These are phyloP conservation scores for Skeletonema tropicum DNA, from an alignment of 108 stramenopile species.

Conservation along the genomic window DNA sequence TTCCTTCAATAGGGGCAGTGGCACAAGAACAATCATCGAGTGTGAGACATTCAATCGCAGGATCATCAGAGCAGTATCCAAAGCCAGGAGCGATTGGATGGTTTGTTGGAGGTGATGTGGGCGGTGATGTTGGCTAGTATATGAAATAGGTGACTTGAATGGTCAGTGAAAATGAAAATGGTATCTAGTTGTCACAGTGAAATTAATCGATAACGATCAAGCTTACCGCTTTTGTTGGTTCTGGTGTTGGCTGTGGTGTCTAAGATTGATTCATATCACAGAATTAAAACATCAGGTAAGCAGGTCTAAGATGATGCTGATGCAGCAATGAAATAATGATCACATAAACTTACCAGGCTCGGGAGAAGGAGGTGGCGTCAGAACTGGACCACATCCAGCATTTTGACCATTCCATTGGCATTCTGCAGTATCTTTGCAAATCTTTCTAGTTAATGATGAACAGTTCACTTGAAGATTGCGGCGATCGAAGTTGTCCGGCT, in stretches of 20 bases:
- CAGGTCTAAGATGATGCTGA: no score
- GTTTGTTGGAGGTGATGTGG: neutral
- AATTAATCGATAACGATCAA: neutral
- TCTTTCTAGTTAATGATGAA: neutral
- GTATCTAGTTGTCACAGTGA: neutral
- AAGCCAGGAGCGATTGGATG: neutral
- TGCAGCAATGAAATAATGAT: no score
- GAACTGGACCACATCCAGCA: neutral
- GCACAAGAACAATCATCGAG: neutral
- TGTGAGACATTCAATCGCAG: neutral
- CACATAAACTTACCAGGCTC: neutral
- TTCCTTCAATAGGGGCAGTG: neutral
- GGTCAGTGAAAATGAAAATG: neutral
- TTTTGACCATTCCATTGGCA: neutral
- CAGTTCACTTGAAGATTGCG: neutral
- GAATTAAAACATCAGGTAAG: neutral
- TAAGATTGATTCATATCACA: neutral
- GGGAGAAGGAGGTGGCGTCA: neutral
- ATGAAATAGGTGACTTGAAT: neutral
- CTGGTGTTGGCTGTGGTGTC: neutral
- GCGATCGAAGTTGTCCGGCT: neutral
- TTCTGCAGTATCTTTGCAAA: neutral
- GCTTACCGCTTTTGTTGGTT: neutral
- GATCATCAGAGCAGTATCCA: neutral
- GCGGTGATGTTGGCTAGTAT: neutral